Evolutionary conservation across 2,329 filamentous ascomycete species (phyloP), one percentile per base, ranked within the genome.

Genomic region (Fusarium pilosicola): DNA sequence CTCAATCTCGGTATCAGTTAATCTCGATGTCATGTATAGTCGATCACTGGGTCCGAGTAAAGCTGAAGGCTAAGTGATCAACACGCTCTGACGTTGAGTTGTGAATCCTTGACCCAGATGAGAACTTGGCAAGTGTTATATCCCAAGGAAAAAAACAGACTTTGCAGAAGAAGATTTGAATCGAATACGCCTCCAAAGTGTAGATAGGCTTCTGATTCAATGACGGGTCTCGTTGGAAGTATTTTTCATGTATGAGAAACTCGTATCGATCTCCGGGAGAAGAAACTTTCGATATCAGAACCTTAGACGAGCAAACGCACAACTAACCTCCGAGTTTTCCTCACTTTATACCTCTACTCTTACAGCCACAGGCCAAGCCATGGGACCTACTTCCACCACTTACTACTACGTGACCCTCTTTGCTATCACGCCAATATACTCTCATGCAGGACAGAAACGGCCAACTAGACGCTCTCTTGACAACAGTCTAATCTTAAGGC

Each of bases 21-120:
- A 74, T 74, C 71, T 55, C 60, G 59, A 74, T 74, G 71, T 74
- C 71, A 74, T 74, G 22, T 49, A 57, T 38, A 56, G 71, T 62
- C 64, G 71, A 74, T 74, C 71, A 69, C 56, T 74, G 68, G 71
- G 68, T 56, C 63, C 39, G 28, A 17, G 32, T 57, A 56, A 49
- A 62, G 62, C 46, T 71, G 39, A 51, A 57, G 34, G 52, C 39
- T 48, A 42, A 34, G 30, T 42, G 71, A 74, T 74, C 71, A 74
- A 65, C 71, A 74, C 26, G 30, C 58, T 72, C 68, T 74, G 71
- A 74, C 71, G 71, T 74, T 65, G 34, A 32, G 48, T 61, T 38
- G 67, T 74, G 45, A 74, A 65, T 71, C 66, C 44, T 60, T 54
- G 59, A 54, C 48, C 49, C 44, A 62, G 63, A 72, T 48, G 56